phyloP scores from a whole-genome alignment of 2,329 filamentous ascomycete species.

The Neocucurbitaria cava region DNA sequence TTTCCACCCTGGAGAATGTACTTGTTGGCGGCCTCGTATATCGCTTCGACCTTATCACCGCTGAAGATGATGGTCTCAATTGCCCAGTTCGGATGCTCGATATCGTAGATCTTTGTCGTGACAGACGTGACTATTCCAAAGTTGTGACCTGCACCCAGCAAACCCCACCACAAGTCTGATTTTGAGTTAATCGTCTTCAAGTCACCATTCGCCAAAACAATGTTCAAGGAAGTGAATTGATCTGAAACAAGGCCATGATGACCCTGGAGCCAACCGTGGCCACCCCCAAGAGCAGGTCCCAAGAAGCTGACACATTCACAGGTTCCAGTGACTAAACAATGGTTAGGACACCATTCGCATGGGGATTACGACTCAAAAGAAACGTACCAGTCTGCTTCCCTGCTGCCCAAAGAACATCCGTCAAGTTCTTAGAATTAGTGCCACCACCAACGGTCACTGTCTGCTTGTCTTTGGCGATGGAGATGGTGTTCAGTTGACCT shows the following conservation, averaged over 20 bases:
- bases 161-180: slow-evolving; percentile 64
- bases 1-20: slow-evolving; percentile 53
- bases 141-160: slow-evolving; percentile 52
- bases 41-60: slow-evolving; percentile 58
- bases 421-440: slow-evolving; percentile 55
- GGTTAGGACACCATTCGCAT: background rate
- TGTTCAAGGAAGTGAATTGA: slow-evolving; percentile 60
- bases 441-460: slow-evolving; percentile 60
- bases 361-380: background rate
- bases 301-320: slow-evolving; percentile 61
- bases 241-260: slow-evolving; percentile 62
- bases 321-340: slow-evolving; percentile 31
- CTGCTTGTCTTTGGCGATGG: slow-evolving; percentile 52
- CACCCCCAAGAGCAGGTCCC: slow-evolving; percentile 63
- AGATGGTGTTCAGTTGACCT: slow-evolving; percentile 53
- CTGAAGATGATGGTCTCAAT: slow-evolving; percentile 29
- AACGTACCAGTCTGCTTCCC: slow-evolving; percentile 59
- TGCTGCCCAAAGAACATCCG: slow-evolving; percentile 57
- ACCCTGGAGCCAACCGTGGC: slow-evolving; percentile 63
- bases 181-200: slow-evolving; percentile 47
- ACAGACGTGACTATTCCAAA: slow-evolving; percentile 51
- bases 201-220: slow-evolving; percentile 61
- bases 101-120: slow-evolving; percentile 54
- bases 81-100: slow-evolving; percentile 27
- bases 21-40: slow-evolving; percentile 58